Base-by-base conservation (phyloP, 75 land plant genomes). In the Ceratopteris richardii region DNA sequence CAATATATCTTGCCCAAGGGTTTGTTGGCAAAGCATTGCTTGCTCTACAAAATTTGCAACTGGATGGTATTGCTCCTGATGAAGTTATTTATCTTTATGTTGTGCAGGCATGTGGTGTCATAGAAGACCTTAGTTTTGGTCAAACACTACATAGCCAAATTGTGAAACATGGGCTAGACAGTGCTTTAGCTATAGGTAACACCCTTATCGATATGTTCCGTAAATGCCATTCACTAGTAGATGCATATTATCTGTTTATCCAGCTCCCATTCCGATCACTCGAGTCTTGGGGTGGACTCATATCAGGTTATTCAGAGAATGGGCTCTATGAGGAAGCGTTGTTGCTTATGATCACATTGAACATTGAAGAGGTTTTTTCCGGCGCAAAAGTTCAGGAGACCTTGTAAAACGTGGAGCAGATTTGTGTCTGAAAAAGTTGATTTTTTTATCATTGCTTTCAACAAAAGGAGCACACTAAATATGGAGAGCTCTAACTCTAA, bases 41-140 rank as follows among this genome's bases (percentile, higher is more conserved):
- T n/a, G n/a, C n/a, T n/a, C n/a, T n/a, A n/a, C n/a, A n/a, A n/a
- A n/a, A n/a, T 24, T 79, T 82, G 78, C 82, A 67, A 60, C 67
- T 29, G 22, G 25, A 23, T 20, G 66, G 64, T 13, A 39, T 33
- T 28, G 31, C 12, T 60, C 65, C 67, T 21, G 64, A 65, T 12
- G 11, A 27, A 26, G 51, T 41, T n/a, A 20, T 54, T 22, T 59
- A 33, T 26, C 14, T 58, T 30, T 48, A 44, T 20, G 39, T 65
- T 20, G 19, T 65, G 12, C 39, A 37, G 16, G 63, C 67, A 10
- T 65, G 67, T 31, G 60, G 37, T 25, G 33, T 29, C 22, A 31
- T 58, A 29, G 67, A 24, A 27, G 65, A 41, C 19, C 44, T 65
- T 63, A 63, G 37, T 40, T 39, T 64, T 12, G 85, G 85, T 31